Conservation (phyloP, 177 flowering plant genomes). For the Telopea speciosissima region DNA sequence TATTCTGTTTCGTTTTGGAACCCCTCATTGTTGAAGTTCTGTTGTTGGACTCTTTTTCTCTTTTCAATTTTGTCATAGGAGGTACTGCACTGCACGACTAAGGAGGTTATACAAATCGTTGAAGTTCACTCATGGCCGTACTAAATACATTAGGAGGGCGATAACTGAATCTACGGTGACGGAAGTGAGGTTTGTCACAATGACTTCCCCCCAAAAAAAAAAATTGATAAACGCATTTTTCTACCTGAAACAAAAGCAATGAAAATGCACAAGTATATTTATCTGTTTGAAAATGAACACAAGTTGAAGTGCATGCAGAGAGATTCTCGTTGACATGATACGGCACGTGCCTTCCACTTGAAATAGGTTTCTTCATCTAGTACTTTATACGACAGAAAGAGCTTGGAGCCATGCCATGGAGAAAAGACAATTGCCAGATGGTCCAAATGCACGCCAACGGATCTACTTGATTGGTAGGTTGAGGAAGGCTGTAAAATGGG, state of each 20-base stretch:
- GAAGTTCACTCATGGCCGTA: conserved; percentile 96
- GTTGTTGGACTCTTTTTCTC: neutral
- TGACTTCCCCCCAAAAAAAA: too few relatives aligned
- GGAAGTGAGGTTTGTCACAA: conserved; percentile 67
- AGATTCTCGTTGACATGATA: neutral
- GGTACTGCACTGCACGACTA: conserved; percentile 93
- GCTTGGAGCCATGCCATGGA: conserved; percentile 99
- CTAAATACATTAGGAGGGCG: conserved; percentile 54
- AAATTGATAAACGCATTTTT: too few relatives aligned
- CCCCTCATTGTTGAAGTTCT: neutral
- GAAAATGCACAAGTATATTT: too few relatives aligned
- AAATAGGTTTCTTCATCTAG: conserved; percentile 79
- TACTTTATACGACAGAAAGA: conserved; percentile 88
- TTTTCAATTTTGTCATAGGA: conserved; percentile 31
- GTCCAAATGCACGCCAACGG: conserved; percentile 83
- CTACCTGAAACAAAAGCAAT: too few relatives aligned
- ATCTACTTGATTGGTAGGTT: conserved; percentile 81
- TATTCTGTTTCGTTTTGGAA: neutral
- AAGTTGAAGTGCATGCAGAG: neutral
- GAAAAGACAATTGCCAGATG: conserved; percentile 88
- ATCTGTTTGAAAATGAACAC: too few relatives aligned
- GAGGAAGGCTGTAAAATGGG: conserved; percentile 96
- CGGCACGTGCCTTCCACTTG: conserved; percentile 2
- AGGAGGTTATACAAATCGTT: conserved; percentile 85
- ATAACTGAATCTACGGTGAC: conserved; percentile 67